Evolutionary conservation across 768 basidiomycete species (phyloP).

Genomic region (Lyophyllum atratum): DNA sequence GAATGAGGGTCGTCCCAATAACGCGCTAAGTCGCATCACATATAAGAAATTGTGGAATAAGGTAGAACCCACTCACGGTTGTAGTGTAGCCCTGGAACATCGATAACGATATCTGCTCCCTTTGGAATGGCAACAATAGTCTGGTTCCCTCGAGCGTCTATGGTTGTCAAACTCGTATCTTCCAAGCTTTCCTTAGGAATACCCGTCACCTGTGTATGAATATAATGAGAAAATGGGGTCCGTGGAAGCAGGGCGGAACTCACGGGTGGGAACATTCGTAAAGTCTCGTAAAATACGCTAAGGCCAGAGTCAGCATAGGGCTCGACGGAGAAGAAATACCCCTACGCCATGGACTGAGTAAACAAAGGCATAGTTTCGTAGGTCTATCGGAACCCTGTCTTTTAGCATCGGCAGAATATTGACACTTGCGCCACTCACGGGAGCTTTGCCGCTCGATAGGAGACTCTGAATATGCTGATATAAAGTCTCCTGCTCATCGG

Average conservation of each 20-base stretch:
- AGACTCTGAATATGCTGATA: slow-evolving; percentile 37
- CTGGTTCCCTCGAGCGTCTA: slow-evolving; percentile 38
- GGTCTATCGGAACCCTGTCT: slow-evolving; percentile 22
- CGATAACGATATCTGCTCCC: slow-evolving; percentile 38
- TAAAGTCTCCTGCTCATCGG: slow-evolving; percentile 44
- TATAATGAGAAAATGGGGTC: neutral
- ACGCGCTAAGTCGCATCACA: slow-evolving; percentile 35
- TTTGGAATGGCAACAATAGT: slow-evolving; percentile 42
- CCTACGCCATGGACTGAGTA: slow-evolving; percentile 40
- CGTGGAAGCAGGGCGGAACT: slow-evolving; percentile 8
- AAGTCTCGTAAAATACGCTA: slow-evolving; percentile 52
- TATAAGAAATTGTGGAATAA: neutral
- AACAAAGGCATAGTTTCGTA: slow-evolving; percentile 43
- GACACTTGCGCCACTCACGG: slow-evolving; percentile 24
- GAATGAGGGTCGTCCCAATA: slow-evolving; percentile 56
- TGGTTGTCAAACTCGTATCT: slow-evolving; percentile 42
- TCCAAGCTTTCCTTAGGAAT: slow-evolving; percentile 49
- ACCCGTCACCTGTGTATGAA: slow-evolving; percentile 29
- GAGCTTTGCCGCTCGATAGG: slow-evolving; percentile 29
- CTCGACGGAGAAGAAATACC: neutral
- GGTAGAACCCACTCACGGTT: slow-evolving; percentile 40
- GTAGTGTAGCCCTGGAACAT: slow-evolving; percentile 46
- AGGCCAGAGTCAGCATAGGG: neutral
- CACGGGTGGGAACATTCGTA: slow-evolving; percentile 50
- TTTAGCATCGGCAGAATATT: neutral